phyloP scores from a whole-genome alignment of 2,329 filamentous ascomycete genomes.

The Myotisia sp. region DNA sequence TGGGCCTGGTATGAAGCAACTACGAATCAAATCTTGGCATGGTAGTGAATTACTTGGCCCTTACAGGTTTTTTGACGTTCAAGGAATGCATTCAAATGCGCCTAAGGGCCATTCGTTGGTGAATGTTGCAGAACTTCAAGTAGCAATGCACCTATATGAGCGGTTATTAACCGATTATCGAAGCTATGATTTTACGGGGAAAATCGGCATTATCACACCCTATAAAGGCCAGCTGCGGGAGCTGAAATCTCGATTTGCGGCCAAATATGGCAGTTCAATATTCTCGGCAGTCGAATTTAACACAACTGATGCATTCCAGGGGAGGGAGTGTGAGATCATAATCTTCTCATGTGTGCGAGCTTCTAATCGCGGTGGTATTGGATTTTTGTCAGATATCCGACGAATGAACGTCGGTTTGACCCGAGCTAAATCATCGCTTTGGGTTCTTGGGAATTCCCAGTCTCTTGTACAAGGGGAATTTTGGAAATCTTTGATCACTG shows the following conservation, averaged over 20 bases:
- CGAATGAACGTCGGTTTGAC: constrained; percentile 99
- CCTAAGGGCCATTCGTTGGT: constrained; percentile 75
- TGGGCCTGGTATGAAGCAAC: constrained; percentile 62
- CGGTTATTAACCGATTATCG: constrained; percentile 61
- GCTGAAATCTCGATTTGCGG: constrained; percentile 59
- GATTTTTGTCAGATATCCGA: constrained; percentile 94
- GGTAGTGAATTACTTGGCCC: constrained; percentile 65
- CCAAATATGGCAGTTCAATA: constrained; percentile 59
- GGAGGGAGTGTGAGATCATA: constrained; percentile 91
- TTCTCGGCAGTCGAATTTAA: constrained; percentile 84
- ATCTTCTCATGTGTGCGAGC: constrained; percentile 98
- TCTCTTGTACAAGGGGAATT: constrained; percentile 77
- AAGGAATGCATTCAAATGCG: constrained; percentile 72
- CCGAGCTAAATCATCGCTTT: constrained; percentile 88
- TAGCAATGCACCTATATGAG: constrained; percentile 73
- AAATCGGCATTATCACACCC: constrained; percentile 92
- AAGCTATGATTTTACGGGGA: constrained; percentile 56
- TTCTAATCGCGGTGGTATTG: constrained; percentile 80
- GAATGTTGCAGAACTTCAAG: constrained; percentile 73
- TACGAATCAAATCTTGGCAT: constrained; percentile 77
- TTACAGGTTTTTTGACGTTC: constrained; percentile 93
- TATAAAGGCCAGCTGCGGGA: constrained; percentile 87
- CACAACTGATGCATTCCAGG: constrained; percentile 95
- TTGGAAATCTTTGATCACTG: constrained; percentile 74
- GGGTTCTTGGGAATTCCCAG: constrained; percentile 86